Conservation (phyloP, 2,329 filamentous ascomycete species). For the Colletotrichum noveboracense region DNA sequence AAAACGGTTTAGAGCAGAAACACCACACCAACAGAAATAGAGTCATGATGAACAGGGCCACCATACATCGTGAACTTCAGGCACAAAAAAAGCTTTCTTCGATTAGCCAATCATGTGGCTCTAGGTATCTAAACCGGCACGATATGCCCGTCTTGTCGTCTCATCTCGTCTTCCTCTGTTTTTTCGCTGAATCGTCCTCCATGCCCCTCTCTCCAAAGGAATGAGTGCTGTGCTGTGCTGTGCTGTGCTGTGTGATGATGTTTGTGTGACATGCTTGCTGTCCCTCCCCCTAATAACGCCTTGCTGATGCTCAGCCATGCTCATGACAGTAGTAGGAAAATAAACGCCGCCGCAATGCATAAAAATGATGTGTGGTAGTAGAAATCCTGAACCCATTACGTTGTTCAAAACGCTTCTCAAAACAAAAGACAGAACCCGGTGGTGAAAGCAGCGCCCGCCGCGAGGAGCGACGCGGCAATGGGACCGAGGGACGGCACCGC, state of each 20-base stretch:
- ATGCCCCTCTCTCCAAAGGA: background rate
- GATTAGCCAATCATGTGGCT: background rate
- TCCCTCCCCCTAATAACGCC: slow-evolving; percentile 1
- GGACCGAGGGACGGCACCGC: slow-evolving; percentile 7
- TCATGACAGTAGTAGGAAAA: background rate
- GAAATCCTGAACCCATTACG: background rate
- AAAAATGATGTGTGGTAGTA: background rate
- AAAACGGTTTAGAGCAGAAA: background rate
- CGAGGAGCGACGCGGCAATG: slow-evolving; percentile 3
- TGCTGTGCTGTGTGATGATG: background rate
- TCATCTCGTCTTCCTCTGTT: background rate
- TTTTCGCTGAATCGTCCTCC: background rate
- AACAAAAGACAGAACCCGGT: background rate
- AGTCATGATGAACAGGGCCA: background rate
- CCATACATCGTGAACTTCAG: background rate
- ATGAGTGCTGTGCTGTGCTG: background rate
- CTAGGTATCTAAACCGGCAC: slow-evolving; percentile 2
- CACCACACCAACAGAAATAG: background rate
- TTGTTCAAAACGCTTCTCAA: background rate
- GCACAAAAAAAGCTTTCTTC: background rate
- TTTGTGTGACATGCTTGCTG: background rate
- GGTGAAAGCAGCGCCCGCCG: background rate
- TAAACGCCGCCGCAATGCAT: slow-evolving; percentile 16
- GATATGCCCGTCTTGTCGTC: background rate
- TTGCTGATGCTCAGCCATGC: slow-evolving; percentile 12